A percentile compares a stretch with the other conserved stretches of the same genome.
phyloP scores from a whole-genome alignment of 1,284 basidiomycete species.

The Rhizoctonia solani region DNA sequence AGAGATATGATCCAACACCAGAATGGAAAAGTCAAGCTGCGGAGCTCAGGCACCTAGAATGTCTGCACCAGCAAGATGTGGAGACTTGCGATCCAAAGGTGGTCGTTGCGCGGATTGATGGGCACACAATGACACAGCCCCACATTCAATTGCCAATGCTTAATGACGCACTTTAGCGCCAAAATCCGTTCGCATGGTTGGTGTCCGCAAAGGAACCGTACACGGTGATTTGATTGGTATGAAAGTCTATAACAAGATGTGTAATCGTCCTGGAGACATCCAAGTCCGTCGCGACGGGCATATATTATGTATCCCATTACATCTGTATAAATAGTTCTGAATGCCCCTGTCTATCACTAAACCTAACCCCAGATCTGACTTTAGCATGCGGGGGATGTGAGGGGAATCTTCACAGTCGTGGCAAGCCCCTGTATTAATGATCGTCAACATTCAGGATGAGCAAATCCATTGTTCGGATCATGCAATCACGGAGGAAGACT shows the following conservation, averaged over 20 bases:
- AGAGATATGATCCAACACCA: background rate
- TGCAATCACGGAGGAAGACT: conserved; percentile 41
- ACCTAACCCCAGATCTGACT: background rate
- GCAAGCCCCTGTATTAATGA: conserved; percentile 58
- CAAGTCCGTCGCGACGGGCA: background rate
- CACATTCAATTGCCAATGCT: background rate
- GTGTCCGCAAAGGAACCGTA: too few relatives aligned
- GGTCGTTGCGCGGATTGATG: background rate
- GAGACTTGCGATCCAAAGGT: conserved; percentile 1
- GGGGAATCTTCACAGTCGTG: conserved; percentile 73
- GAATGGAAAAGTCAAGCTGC: too few relatives aligned
- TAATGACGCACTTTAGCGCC: conserved; percentile 26
- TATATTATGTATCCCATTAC: background rate
- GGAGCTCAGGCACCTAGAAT: background rate
- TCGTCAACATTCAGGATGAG: background rate
- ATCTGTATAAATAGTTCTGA: background rate
- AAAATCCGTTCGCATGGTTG: background rate
- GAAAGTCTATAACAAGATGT: background rate
- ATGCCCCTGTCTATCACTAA: background rate
- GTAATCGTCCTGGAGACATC: background rate
- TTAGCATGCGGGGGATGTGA: conserved; percentile 72
- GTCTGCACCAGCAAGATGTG: conserved; percentile 19
- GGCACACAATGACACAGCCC: background rate
- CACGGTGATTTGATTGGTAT: background rate
- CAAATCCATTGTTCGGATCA: too few relatives aligned